Evolutionary conservation across 805 yeast species (phyloP), one percentile per base, ranked within the genome.

Genomic region (Kuraishia piskuri): DNA sequence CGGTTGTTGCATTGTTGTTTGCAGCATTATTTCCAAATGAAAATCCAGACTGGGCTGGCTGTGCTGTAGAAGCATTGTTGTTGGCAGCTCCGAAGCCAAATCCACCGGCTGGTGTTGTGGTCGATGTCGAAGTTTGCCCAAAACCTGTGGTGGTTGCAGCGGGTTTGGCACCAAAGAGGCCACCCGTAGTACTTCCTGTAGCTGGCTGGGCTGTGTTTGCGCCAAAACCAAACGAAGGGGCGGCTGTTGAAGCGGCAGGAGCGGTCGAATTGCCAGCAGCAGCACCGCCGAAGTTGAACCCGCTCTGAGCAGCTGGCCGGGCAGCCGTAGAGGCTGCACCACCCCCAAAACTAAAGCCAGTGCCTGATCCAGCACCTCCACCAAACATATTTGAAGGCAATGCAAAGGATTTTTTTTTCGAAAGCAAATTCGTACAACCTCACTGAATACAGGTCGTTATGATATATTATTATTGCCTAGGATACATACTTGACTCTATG

Each of bases 41-140:
- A 31, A 55, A 55, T 9, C 54, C 51, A 21, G 56, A 46, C 2
- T 51, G 31, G 2, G 55, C 51, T 22, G 20, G 31, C 14, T 48
- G 49, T 10, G 50, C 36, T n/a, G 50, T 46, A 25, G 52, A 17
- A 40, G 49, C 5, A 21, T 36, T 21, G 44, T 21, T 46, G 4
- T 2, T 23, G 10, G 36, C 31, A 25, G 24, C 36, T 8, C 49
- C 54, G 26, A 56, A 51, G 19, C 51, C 45, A 22, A 54, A 52
- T 17, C 58, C 60, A 24, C 46, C 49, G 49, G 46, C n/a, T n/a
- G n/a, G 54, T 52, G 50, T 54, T 46, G 59, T 31, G 31, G 59
- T 20, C 10, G 61, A 52, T 2, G 60, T 54, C n/a, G 61, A 49
- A 23, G 50, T 54, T 17, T 55, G 53, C 12, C 68, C 67, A 50